Conservation (phyloP, 2,329 filamentous ascomycete genomes). For the Aulographum hederae region DNA sequence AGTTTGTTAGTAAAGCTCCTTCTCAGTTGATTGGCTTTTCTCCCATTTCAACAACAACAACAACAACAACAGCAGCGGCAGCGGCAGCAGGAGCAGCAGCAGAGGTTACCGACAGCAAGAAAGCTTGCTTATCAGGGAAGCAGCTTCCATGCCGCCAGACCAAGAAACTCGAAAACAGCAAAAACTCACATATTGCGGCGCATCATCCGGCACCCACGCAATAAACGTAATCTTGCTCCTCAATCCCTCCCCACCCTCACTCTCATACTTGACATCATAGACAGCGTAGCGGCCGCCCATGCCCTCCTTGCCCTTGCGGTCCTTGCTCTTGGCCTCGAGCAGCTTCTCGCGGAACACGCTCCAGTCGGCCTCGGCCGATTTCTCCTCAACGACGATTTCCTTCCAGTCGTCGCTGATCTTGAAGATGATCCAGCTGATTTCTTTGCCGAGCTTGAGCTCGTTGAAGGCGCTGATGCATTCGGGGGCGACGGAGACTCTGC, state of each 20-base stretch:
- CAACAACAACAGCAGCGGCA: too few species aligned
- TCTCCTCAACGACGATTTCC: slow-evolving; percentile 64
- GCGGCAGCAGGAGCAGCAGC: background rate
- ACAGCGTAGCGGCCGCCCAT: slow-evolving; percentile 63
- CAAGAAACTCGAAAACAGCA: background rate
- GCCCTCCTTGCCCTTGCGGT: slow-evolving; percentile 37
- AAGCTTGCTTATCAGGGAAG: too few species aligned
- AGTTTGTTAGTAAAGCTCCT: slow-evolving; percentile 3
- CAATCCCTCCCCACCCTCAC: slow-evolving; percentile 55
- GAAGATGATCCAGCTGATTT: slow-evolving; percentile 70
- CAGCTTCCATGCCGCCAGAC: too few species aligned
- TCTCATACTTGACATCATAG: slow-evolving; percentile 67
- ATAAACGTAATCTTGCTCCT: slow-evolving; percentile 70
- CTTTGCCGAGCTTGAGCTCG: slow-evolving; percentile 66
- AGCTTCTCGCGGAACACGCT: slow-evolving; percentile 61
- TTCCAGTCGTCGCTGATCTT: slow-evolving; percentile 72
- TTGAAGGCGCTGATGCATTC: slow-evolving; percentile 57
- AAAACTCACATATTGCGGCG: slow-evolving; percentile 49
- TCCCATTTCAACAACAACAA: background rate
- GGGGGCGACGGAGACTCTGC: slow-evolving; percentile 54
- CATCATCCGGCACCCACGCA: slow-evolving; percentile 67
- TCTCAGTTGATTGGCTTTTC: background rate
- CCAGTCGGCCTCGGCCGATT: slow-evolving; percentile 48
- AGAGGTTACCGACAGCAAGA: too few species aligned
- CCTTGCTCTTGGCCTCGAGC: slow-evolving; percentile 53